phyloP scores from a whole-genome alignment of 345 rosid species.

The Arabis hirsuta region DNA sequence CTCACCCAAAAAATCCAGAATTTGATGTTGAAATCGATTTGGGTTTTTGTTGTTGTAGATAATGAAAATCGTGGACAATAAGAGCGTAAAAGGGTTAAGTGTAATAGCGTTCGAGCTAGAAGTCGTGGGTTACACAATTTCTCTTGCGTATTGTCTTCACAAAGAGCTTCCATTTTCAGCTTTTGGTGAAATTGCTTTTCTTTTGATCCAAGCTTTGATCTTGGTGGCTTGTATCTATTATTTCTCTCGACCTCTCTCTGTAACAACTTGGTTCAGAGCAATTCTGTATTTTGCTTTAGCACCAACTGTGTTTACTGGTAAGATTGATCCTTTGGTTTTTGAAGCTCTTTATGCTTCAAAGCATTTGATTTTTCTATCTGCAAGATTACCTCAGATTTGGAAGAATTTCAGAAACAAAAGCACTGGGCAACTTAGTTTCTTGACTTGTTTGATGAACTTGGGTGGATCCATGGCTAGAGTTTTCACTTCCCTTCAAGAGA shows the following conservation, averaged over 20 bases:
- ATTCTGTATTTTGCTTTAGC: slow-evolving; percentile 70
- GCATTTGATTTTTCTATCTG: slow-evolving; percentile 78
- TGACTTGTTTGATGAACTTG: slow-evolving; percentile 76
- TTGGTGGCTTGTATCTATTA: slow-evolving; percentile 69
- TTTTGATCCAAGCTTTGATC: slow-evolving; percentile 80
- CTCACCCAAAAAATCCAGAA: not conserved
- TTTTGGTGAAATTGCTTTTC: slow-evolving; percentile 79
- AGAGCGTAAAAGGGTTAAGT: slow-evolving; percentile 84
- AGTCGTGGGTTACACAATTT: slow-evolving; percentile 79
- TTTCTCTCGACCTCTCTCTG: slow-evolving; percentile 57
- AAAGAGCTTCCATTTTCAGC: slow-evolving; percentile 91
- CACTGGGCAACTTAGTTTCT: slow-evolving; percentile 89
- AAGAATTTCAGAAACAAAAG: slow-evolving; percentile 73
- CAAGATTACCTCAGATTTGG: slow-evolving; percentile 92
- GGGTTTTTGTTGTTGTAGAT: slow-evolving; percentile 50
- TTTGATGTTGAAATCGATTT: not conserved
- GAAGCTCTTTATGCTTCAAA: slow-evolving; percentile 94
- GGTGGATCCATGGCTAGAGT: slow-evolving; percentile 78
- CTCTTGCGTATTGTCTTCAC: slow-evolving; percentile 79
- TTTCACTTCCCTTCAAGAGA: slow-evolving; percentile 81
- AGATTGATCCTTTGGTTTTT: slow-evolving; percentile 69
- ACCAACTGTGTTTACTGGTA: slow-evolving; percentile 73
- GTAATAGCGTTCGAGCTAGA: slow-evolving; percentile 84
- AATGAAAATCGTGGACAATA: slow-evolving; percentile 71
- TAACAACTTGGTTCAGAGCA: slow-evolving; percentile 52